These are phyloP conservation scores for Pilatotrama ljubarskyi DNA, from an alignment of 768 basidiomycete genomes.

Conservation along the genomic window DNA sequence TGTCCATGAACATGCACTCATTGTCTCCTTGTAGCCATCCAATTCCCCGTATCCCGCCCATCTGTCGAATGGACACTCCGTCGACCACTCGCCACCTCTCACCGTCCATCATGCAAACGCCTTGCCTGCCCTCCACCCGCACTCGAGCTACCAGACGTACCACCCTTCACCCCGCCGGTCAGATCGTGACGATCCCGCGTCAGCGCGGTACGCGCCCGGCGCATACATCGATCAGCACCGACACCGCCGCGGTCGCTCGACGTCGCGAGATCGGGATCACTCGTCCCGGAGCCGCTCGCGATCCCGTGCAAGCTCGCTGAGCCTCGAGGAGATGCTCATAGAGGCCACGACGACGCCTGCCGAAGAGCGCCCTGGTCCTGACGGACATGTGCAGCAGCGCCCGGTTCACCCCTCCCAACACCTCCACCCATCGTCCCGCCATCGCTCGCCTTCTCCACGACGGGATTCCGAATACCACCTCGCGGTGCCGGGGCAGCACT, in stretches of 20 bases:
- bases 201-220: conserved; percentile 21
- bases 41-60: conserved; percentile 24
- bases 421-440: conserved; percentile 21
- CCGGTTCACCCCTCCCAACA: conserved; percentile 31
- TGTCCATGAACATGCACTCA: neutral
- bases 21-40: conserved; percentile 19
- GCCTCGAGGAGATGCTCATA: conserved; percentile 50
- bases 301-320: conserved; percentile 36
- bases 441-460: conserved; percentile 25
- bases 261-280: conserved; percentile 33
- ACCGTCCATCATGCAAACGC: conserved; percentile 19
- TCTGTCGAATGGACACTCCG: conserved; percentile 16
- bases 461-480: conserved; percentile 19
- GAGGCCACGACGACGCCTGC: conserved; percentile 38
- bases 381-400: conserved; percentile 28
- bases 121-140: conserved; percentile 27
- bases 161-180: conserved; percentile 7
- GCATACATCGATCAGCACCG: conserved; percentile 28
- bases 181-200: conserved; percentile 22
- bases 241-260: conserved; percentile 27
- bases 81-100: conserved; percentile 22
- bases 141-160: conserved; percentile 24
- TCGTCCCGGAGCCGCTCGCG: conserved; percentile 38
- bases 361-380: conserved; percentile 33
- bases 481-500: conserved; percentile 18